Percentiles rank a stretch among this genome's conserved stretches.
phyloP scores from a whole-genome alignment of 2,329 filamentous ascomycete species.

The Cladosporium austrohemisphaericum region DNA sequence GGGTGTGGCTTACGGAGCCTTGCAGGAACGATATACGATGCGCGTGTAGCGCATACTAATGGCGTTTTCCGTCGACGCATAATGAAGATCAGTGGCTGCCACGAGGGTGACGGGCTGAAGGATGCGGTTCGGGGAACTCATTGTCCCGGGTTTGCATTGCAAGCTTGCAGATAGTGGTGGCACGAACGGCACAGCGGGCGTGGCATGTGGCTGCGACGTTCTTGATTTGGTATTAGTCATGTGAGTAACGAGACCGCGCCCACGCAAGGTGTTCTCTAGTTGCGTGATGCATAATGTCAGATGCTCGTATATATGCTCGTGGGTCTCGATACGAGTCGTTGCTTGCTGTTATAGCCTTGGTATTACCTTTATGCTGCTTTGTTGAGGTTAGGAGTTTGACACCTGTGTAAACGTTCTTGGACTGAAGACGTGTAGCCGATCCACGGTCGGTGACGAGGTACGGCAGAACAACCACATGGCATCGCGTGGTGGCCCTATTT shows the following conservation, averaged over 20 bases:
- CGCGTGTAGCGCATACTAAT: not conserved
- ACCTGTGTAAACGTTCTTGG: not conserved
- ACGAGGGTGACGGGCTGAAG: conserved; percentile 4
- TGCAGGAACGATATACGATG: not conserved
- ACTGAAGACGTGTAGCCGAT: not conserved
- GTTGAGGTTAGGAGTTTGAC: not conserved
- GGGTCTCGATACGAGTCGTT: not conserved
- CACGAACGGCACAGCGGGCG: not conserved
- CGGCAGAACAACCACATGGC: conserved; percentile 10
- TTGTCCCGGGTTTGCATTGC: not conserved
- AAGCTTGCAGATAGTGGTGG: not conserved
- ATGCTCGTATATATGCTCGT: conserved; percentile 1
- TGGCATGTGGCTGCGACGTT: not conserved
- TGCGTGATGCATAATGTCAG: too few species aligned
- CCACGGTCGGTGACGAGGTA: conserved; percentile 5
- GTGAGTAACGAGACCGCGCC: too few species aligned
- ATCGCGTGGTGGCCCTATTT: conserved; percentile 1
- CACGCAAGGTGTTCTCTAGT: too few species aligned
- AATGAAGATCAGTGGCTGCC: conserved; percentile 7
- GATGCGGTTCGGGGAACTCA: conserved; percentile 1
- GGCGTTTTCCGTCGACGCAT: not conserved
- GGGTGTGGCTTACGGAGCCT: not conserved
- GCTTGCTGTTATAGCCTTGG: too few species aligned
- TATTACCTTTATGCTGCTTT: too few species aligned
- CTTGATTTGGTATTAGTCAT: not conserved